phyloP scores from a whole-genome alignment of 768 basidiomycete species.

The Sistotremastrum niveocremeum region DNA sequence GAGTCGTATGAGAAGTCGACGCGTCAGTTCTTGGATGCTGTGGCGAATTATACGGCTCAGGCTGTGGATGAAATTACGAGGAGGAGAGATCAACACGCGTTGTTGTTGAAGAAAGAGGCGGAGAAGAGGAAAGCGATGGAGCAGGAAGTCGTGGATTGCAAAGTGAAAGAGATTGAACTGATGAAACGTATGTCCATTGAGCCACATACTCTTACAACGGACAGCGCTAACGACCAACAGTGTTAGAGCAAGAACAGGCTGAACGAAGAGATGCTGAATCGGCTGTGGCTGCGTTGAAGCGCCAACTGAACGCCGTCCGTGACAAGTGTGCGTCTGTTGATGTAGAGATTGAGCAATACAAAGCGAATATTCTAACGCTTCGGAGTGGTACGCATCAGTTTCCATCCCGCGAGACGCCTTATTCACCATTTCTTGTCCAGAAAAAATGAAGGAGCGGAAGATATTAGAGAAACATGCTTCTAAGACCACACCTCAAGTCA shows the following conservation, averaged over 20 bases:
- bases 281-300: slow-evolving; percentile 42
- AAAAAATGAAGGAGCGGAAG: slow-evolving; percentile 52
- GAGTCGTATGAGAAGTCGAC: slow-evolving; percentile 52
- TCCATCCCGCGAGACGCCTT: background rate
- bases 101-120: slow-evolving; percentile 44
- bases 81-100: slow-evolving; percentile 43
- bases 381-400: slow-evolving; percentile 38
- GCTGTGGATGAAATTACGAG: slow-evolving; percentile 59
- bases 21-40: slow-evolving; percentile 57
- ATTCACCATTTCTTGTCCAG: slow-evolving; percentile 19
- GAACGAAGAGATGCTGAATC: slow-evolving; percentile 61
- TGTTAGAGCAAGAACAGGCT: slow-evolving; percentile 54
- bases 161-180: slow-evolving; percentile 66
- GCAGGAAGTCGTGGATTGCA: slow-evolving; percentile 59
- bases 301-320: slow-evolving; percentile 49
- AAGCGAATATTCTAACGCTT: slow-evolving; percentile 45
- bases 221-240: slow-evolving; percentile 19
- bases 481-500: slow-evolving; percentile 39
- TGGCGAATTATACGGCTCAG: slow-evolving; percentile 57
- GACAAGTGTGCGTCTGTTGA: slow-evolving; percentile 49
- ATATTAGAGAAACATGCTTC: slow-evolving; percentile 41
- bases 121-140: slow-evolving; percentile 56
- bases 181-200: slow-evolving; percentile 43
- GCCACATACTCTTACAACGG: background rate
- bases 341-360: slow-evolving; percentile 61